These are phyloP conservation scores for Rubia peregrina DNA, from an alignment of 305 asterid genomes.

Conservation along the genomic window DNA sequence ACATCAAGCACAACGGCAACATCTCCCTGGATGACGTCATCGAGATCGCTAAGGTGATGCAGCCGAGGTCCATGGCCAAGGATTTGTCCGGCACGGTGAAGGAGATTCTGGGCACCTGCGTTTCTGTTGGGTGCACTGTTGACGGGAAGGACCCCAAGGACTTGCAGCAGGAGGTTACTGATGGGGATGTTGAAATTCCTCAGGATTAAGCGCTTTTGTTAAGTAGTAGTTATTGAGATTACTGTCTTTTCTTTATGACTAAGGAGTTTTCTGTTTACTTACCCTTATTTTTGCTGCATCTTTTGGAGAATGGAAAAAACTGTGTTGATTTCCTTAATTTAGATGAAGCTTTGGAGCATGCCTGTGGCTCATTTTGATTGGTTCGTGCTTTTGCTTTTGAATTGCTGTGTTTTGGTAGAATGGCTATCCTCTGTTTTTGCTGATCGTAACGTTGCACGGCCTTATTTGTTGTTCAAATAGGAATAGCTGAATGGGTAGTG, in stretches of 20 bases:
- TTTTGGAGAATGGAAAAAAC: slow-evolving; percentile 13
- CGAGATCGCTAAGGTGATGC: slow-evolving; percentile 55
- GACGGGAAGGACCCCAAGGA: slow-evolving; percentile 68
- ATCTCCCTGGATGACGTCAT: slow-evolving; percentile 63
- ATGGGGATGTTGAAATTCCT: slow-evolving; percentile 55
- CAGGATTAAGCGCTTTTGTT: slow-evolving; percentile 27
- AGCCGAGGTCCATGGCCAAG: slow-evolving; percentile 52
- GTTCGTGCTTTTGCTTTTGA: not conserved
- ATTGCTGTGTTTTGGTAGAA: too few relatives aligned
- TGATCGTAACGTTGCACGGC: too few relatives aligned
- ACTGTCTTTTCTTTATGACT: not conserved
- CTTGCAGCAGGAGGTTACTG: slow-evolving; percentile 56
- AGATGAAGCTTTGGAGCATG: slow-evolving; percentile 12
- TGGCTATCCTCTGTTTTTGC: too few relatives aligned
- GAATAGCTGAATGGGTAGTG: too few relatives aligned
- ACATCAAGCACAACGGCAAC: slow-evolving; percentile 56
- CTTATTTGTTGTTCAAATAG: too few relatives aligned
- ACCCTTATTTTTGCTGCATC: slow-evolving; percentile 4
- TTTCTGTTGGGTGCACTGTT: slow-evolving; percentile 57
- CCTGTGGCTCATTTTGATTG: too few relatives aligned
- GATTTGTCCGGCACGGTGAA: slow-evolving; percentile 51
- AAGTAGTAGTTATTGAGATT: slow-evolving; percentile 2
- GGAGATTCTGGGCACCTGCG: slow-evolving; percentile 63
- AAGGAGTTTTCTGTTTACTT: slow-evolving; percentile 15
- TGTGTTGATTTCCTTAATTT: not conserved